phyloP scores from a whole-genome alignment of 208 protist species.

The Spongospora subterranea region DNA sequence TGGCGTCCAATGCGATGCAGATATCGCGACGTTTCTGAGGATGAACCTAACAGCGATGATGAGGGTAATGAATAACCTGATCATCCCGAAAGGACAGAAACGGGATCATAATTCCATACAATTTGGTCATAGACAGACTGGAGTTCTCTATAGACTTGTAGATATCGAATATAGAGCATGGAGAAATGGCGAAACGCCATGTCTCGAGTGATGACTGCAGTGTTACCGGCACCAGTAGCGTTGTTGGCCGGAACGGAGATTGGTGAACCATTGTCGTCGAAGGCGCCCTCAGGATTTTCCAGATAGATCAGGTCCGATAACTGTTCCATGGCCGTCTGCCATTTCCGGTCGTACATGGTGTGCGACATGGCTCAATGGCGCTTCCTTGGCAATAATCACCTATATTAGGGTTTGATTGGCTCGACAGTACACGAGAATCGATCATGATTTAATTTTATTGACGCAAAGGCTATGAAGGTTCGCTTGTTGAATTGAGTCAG shows the following conservation, averaged over 20 bases:
- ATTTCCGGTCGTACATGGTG: constrained; percentile 52
- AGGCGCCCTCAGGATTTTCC: constrained; percentile 28
- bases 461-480: no score
- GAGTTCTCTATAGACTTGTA: neutral
- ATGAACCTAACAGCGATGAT: neutral
- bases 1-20: neutral
- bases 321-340: constrained; percentile 46
- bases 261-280: neutral
- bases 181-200: constrained; percentile 17
- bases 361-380: constrained; percentile 31
- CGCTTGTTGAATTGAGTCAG: no score
- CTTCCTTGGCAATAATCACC: no score
- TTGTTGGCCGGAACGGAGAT: neutral
- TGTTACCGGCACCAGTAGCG: neutral
- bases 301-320: constrained; percentile 20
- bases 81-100: neutral
- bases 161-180: constrained; percentile 52
- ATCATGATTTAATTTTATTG: no score
- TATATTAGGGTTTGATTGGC: no score
- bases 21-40: constrained; percentile 35
- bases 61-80: no score
- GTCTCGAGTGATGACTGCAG: neutral
- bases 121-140: constrained; percentile 26
- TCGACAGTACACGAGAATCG: no score
- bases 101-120: neutral